These are phyloP conservation scores for Leccinum imitatum DNA, from an alignment of 768 basidiomycete genomes.

Conservation along the genomic window DNA sequence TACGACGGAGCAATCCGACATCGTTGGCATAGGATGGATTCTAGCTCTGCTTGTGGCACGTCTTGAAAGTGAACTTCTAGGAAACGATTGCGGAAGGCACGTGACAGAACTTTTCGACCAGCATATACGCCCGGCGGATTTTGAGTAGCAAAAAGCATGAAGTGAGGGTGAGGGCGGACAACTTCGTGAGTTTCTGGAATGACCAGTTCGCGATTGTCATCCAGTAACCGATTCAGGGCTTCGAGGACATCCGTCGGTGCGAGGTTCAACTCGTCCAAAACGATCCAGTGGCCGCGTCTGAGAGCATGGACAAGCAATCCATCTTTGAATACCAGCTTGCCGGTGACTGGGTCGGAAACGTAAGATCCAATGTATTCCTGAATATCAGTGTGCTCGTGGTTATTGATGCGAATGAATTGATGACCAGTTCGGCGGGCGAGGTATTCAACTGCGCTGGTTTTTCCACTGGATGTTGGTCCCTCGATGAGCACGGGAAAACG, in stretches of 20 bases:
- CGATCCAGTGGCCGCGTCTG: slow-evolving; percentile 93
- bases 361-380: slow-evolving; percentile 99
- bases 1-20: slow-evolving; percentile 94
- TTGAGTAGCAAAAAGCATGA: slow-evolving; percentile 98
- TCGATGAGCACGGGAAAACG: slow-evolving; percentile 95
- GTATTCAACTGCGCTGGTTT: slow-evolving; percentile 96
- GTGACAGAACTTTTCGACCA: slow-evolving; percentile 90
- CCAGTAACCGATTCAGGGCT: slow-evolving; percentile 92
- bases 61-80: slow-evolving; percentile 97
- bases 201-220: slow-evolving; percentile 95
- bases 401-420: slow-evolving; percentile 96
- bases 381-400: slow-evolving; percentile 99
- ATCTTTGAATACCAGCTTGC: slow-evolving; percentile 94
- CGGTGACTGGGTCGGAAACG: slow-evolving; percentile 86
- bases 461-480: slow-evolving; percentile 96
- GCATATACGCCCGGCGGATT: slow-evolving; percentile 96
- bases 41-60: slow-evolving; percentile 90
- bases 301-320: slow-evolving; percentile 92
- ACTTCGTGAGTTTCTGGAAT: slow-evolving; percentile 97
- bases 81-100: slow-evolving; percentile 96
- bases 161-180: slow-evolving; percentile 88
- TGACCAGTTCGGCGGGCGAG: slow-evolving; percentile 92
- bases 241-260: slow-evolving; percentile 98
- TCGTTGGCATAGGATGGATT: slow-evolving; percentile 89
- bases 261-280: slow-evolving; percentile 95